Evolutionary conservation across 2,329 filamentous ascomycete species (phyloP).

Genomic region (Clonostachys rosea): DNA sequence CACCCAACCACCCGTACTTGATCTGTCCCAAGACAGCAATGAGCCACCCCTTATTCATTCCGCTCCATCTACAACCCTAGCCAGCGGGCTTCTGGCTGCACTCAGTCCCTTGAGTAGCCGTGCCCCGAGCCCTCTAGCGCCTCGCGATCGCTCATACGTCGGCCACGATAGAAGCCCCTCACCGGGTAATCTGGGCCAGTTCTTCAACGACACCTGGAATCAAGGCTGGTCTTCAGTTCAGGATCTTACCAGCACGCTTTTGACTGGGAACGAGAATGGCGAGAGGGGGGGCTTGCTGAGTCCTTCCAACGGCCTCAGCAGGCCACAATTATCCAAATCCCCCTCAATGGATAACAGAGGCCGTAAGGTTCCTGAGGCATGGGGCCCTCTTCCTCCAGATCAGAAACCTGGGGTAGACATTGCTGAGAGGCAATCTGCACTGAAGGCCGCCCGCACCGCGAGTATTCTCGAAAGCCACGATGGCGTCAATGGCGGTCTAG

Average conservation of each 20-base stretch:
- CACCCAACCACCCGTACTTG: constrained; percentile 36
- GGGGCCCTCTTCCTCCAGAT: constrained; percentile 46
- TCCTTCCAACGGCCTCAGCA: neutral
- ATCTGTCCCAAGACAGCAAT: no score
- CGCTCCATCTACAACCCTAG: neutral
- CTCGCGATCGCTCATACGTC: constrained; percentile 38
- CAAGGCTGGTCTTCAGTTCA: constrained; percentile 52
- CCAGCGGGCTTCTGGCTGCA: constrained; percentile 14
- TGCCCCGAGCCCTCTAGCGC: constrained; percentile 28
- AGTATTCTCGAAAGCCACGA: constrained; percentile 58
- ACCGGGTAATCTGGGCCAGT: constrained; percentile 27
- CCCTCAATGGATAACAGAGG: neutral
- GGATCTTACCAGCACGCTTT: constrained; percentile 42
- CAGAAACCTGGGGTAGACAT: constrained; percentile 29
- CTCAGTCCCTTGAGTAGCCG: constrained; percentile 19
- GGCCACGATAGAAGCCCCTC: constrained; percentile 11
- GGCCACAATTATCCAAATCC: constrained; percentile 24
- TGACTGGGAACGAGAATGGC: constrained; percentile 12
- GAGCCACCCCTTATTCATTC: neutral
- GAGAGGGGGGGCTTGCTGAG: neutral
- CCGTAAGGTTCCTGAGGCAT: constrained; percentile 15
- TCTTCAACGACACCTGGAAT: constrained; percentile 46
- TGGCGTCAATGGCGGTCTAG: constrained; percentile 52
- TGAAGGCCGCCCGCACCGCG: constrained; percentile 52
- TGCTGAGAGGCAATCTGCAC: constrained; percentile 45